Conservation (phyloP, 1,284 basidiomycete species). For the Volvariella surrecta region DNA sequence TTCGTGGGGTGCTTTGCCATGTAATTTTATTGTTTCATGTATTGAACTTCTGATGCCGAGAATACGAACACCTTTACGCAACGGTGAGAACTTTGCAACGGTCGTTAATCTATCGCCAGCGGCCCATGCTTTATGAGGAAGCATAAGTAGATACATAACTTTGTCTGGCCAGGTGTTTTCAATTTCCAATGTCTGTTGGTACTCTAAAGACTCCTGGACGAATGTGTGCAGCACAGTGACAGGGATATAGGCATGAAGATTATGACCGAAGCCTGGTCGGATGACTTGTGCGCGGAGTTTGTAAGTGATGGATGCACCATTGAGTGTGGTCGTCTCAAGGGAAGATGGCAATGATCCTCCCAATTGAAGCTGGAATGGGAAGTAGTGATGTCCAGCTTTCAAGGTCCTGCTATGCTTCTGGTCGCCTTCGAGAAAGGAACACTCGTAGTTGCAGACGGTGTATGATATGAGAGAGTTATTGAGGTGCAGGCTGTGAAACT, state of each 20-base stretch:
- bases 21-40: conserved; percentile 69
- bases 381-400: conserved; percentile 81
- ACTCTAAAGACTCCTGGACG: conserved; percentile 79
- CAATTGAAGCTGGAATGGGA: conserved; percentile 81
- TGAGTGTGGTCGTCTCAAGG: conserved; percentile 47
- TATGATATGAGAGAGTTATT: conserved; percentile 49
- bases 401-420: conserved; percentile 77
- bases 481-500: conserved; percentile 23
- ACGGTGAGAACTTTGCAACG: conserved; percentile 79
- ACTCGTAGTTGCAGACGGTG: conserved; percentile 72
- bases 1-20: conserved; percentile 42
- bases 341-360: conserved; percentile 79
- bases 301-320: conserved; percentile 70
- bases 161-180: conserved; percentile 97
- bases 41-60: conserved; percentile 60
- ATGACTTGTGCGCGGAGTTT: conserved; percentile 79
- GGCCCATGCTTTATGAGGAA: conserved; percentile 88
- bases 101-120: conserved; percentile 80
- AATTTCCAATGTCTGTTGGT: conserved; percentile 89
- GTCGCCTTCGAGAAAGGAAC: conserved; percentile 81
- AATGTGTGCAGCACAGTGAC: conserved; percentile 72
- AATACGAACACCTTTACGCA: conserved; percentile 78
- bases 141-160: conserved; percentile 83
- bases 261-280: conserved; percentile 63
- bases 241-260: conserved; percentile 55